phyloP scores from a whole-genome alignment of 371 early-diverging fungal species.

The Funneliformis caledonium region DNA sequence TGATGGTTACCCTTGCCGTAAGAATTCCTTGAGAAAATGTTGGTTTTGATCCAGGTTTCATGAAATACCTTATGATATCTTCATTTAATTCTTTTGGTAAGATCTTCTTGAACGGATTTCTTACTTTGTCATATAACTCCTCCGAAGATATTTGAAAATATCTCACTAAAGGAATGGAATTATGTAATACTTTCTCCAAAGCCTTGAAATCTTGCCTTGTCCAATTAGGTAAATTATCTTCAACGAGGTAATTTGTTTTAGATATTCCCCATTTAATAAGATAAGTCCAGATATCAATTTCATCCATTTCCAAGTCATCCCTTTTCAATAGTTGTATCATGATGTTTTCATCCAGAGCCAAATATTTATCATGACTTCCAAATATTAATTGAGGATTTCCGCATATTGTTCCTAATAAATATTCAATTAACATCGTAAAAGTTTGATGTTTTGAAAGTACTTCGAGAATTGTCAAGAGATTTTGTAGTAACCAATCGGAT shows the following conservation, averaged over 20 bases:
- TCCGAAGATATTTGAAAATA: conserved; percentile 33
- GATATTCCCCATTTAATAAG: conserved; percentile 36
- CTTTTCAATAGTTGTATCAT: conserved; percentile 1
- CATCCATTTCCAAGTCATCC: conserved; percentile 32
- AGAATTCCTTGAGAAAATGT: not conserved
- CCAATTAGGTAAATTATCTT: conserved; percentile 1
- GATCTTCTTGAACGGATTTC: conserved; percentile 33
- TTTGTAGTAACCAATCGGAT: not conserved
- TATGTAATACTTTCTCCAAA: conserved; percentile 13
- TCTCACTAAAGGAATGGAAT: conserved; percentile 36
- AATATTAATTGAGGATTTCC: conserved; percentile 24
- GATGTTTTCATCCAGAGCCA: not conserved
- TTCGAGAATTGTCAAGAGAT: not conserved
- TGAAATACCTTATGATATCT: not conserved
- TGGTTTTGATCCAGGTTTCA: conserved; percentile 14
- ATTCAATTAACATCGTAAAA: not conserved
- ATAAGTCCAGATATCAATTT: conserved; percentile 35
- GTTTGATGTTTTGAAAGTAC: not conserved
- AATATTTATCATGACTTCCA: not conserved
- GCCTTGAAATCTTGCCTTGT: conserved; percentile 11
- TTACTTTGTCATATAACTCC: conserved; percentile 30
- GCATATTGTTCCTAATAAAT: not conserved
- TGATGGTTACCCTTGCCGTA: not conserved
- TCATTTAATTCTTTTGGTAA: conserved; percentile 24
- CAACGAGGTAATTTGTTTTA: not conserved